These are phyloP conservation scores for Rutstroemia sp. DNA, from an alignment of 2,329 filamentous ascomycete species.

Conservation along the genomic window DNA sequence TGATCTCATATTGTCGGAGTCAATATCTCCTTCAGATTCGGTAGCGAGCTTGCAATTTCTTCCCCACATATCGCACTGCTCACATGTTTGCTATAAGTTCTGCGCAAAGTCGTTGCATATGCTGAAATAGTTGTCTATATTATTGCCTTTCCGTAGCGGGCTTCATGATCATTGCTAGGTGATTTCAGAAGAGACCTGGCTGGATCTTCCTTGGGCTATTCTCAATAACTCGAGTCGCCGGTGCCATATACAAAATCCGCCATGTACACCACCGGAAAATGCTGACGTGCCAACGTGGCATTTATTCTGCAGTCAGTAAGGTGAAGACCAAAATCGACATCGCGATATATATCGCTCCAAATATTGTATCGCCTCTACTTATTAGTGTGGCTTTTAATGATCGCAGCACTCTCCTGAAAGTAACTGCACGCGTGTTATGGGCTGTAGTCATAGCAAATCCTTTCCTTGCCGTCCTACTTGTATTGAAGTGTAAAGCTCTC, in stretches of 20 bases:
- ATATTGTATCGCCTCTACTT: too few species aligned
- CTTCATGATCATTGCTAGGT: constrained; percentile 20
- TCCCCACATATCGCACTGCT: too few species aligned
- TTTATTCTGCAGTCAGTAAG: constrained; percentile 25
- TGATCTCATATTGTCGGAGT: too few species aligned
- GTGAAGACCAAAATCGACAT: constrained; percentile 11
- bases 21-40: too few species aligned
- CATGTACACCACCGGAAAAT: constrained; percentile 19
- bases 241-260: constrained; percentile 27
- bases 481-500: too few species aligned
- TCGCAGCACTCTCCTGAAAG: too few species aligned
- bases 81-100: too few species aligned
- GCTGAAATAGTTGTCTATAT: constrained; percentile 23
- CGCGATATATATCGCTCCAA: too few species aligned
- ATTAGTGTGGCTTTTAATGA: too few species aligned
- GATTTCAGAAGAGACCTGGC: constrained; percentile 27
- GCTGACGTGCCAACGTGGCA: constrained; percentile 25
- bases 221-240: constrained; percentile 26
- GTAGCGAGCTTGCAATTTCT: too few species aligned
- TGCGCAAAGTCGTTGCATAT: constrained; percentile 18
- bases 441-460: too few species aligned
- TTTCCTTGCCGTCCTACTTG: neutral
- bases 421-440: too few species aligned
- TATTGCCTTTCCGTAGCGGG: constrained; percentile 10
- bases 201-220: constrained; percentile 32